Percentiles rank a stretch among this genome's conserved stretches.
Evolutionary conservation across 2,329 filamentous ascomycete species (phyloP).

Genomic region (Cryoendolithus antarcticus): DNA sequence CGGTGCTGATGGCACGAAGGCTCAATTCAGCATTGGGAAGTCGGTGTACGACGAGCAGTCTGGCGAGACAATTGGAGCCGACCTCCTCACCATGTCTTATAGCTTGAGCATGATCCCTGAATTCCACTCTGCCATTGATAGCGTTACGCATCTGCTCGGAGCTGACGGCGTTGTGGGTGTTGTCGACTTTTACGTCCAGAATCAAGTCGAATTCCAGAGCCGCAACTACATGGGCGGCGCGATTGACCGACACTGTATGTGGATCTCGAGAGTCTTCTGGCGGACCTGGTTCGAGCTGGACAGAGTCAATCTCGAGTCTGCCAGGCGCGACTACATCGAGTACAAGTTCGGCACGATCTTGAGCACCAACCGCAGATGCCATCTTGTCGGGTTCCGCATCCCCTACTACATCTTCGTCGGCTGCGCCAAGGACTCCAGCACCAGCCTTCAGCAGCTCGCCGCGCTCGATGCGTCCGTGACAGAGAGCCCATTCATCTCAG

Average conservation of each 20-base stretch:
- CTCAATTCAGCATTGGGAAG: slow-evolving; percentile 29
- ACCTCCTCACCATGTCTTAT: slow-evolving; percentile 90
- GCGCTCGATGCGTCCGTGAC: slow-evolving; percentile 84
- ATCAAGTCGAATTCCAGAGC: slow-evolving; percentile 66
- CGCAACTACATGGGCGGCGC: slow-evolving; percentile 87
- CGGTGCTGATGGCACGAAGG: slow-evolving; percentile 29
- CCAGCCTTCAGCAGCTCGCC: slow-evolving; percentile 50
- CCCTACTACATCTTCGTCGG: slow-evolving; percentile 94
- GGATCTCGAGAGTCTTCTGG: slow-evolving; percentile 82
- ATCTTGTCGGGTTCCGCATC: slow-evolving; percentile 66
- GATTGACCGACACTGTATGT: slow-evolving; percentile 79
- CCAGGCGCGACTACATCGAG: slow-evolving; percentile 70
- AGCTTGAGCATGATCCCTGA: slow-evolving; percentile 93
- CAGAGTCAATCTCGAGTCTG: slow-evolving; percentile 74
- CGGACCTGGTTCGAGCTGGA: slow-evolving; percentile 80
- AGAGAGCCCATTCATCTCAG: slow-evolving; percentile 74
- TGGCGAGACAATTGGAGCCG: slow-evolving; percentile 51
- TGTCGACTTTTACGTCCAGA: slow-evolving; percentile 92
- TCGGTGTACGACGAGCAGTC: slow-evolving; percentile 30
- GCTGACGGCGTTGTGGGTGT: slow-evolving; percentile 71
- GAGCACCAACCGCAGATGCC: slow-evolving; percentile 70
- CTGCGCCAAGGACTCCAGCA: slow-evolving; percentile 61
- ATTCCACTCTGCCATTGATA: slow-evolving; percentile 88
- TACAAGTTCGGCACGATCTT: slow-evolving; percentile 89
- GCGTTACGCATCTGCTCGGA: slow-evolving; percentile 61